These are phyloP conservation scores for Ananas comosus DNA, from an alignment of 176 grass and related monocot species.

Conservation along the genomic window DNA sequence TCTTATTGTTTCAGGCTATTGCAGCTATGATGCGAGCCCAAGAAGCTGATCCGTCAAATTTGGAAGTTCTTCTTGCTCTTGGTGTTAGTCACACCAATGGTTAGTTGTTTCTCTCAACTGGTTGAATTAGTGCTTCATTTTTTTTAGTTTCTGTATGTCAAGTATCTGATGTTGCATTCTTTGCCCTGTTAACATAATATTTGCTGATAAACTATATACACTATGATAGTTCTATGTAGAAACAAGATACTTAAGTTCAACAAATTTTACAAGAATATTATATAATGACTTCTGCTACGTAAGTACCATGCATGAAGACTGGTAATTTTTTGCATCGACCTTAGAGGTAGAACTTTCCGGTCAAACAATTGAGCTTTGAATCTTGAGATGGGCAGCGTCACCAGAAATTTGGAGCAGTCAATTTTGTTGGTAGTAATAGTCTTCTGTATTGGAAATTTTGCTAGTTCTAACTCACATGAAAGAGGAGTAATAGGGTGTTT, in stretches of 20 bases:
- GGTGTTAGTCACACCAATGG: slow-evolving; percentile 99
- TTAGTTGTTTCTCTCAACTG: slow-evolving; percentile 27
- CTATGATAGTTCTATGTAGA: no score
- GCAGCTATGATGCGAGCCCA: slow-evolving; percentile 93
- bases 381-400: no score
- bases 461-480: neutral
- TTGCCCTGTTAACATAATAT: no score
- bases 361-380: no score
- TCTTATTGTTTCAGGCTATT: slow-evolving; percentile 56
- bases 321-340: no score
- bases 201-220: no score
- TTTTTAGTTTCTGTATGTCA: neutral
- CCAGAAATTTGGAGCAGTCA: neutral
- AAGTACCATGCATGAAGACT: no score
- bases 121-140: slow-evolving; percentile 1
- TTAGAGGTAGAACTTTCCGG: no score
- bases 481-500: neutral
- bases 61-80: slow-evolving; percentile 98
- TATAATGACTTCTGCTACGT: no score
- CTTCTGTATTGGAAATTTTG: neutral
- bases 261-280: no score
- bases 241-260: no score
- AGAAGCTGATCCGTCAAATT: slow-evolving; percentile 83
- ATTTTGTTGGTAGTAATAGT: neutral
- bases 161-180: no score